Evolutionary conservation across 306 rosid species (phyloP).

Genomic region (Ormosia emarginata): DNA sequence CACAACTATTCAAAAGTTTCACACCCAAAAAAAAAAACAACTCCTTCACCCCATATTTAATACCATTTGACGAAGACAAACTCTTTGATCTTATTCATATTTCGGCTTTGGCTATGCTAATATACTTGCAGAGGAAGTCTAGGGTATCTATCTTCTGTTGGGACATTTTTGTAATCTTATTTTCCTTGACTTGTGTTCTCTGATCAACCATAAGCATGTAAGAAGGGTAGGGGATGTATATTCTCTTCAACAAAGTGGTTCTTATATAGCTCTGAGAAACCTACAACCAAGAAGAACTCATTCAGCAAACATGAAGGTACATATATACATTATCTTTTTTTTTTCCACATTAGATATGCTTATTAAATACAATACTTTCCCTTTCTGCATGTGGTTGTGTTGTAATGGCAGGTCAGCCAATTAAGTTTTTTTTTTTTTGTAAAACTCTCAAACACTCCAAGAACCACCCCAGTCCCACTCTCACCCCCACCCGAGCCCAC

Average conservation of each 20-base stretch:
- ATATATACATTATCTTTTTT: background rate
- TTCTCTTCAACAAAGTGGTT: background rate
- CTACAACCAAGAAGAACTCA: background rate
- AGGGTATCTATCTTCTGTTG: background rate
- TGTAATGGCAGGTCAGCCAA: no score
- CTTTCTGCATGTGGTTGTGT: background rate
- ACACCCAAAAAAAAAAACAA: background rate
- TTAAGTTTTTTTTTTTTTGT: no score
- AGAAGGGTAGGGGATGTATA: background rate
- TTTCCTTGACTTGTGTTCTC: background rate
- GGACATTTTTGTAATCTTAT: background rate
- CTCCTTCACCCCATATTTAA: background rate
- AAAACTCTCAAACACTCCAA: no score
- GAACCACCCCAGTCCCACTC: no score
- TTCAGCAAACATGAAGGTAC: slow-evolving; percentile 21
- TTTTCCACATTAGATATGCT: background rate
- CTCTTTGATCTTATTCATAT: background rate
- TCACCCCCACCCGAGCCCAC: no score
- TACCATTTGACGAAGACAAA: background rate
- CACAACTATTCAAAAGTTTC: background rate
- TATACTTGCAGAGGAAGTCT: background rate
- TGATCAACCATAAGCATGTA: background rate
- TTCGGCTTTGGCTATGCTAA: background rate
- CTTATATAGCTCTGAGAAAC: background rate
- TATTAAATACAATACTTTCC: background rate